These are phyloP conservation scores for Chrysophaeum taylorii DNA, from an alignment of 352 stramenopile genomes.

Conservation along the genomic window DNA sequence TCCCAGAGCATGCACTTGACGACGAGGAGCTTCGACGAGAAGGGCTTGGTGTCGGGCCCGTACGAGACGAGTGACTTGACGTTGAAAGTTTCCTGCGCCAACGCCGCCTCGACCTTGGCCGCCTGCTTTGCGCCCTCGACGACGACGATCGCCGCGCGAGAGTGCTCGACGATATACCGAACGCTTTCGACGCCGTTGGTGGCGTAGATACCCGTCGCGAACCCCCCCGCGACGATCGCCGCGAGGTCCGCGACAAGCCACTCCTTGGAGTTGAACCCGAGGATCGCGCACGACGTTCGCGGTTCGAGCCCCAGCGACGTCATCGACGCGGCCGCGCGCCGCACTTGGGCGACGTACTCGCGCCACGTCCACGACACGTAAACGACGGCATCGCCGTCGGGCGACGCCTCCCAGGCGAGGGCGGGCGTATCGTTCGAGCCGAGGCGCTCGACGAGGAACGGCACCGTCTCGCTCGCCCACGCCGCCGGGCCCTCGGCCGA, in stretches of 20 bases:
- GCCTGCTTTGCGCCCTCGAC: constrained; percentile 80
- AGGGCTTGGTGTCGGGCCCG: constrained; percentile 56
- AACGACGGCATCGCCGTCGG: neutral
- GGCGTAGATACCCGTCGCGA: constrained; percentile 88
- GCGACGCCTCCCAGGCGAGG: neutral
- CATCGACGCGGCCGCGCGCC: constrained; percentile 32
- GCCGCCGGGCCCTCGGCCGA: neutral
- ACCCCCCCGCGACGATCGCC: constrained; percentile 74
- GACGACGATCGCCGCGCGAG: constrained; percentile 74
- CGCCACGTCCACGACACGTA: constrained; percentile 12
- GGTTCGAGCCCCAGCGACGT: constrained; percentile 41
- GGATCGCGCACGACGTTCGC: constrained; percentile 45
- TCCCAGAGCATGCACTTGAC: constrained; percentile 30
- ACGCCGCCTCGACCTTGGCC: constrained; percentile 73
- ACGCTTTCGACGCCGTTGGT: constrained; percentile 79
- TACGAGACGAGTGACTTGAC: constrained; percentile 88
- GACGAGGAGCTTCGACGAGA: constrained; percentile 35
- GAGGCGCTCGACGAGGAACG: neutral
- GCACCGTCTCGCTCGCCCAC: neutral
- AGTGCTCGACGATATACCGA: constrained; percentile 84
- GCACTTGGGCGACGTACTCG: constrained; percentile 5
- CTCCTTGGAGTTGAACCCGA: constrained; percentile 63
- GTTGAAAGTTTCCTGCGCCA: too few species aligned
- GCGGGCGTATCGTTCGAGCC: neutral
- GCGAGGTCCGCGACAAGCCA: constrained; percentile 82